Evolutionary conservation across 768 basidiomycete genomes (phyloP), one percentile per base, ranked within the genome.

Genomic region (Boletus fagicola): DNA sequence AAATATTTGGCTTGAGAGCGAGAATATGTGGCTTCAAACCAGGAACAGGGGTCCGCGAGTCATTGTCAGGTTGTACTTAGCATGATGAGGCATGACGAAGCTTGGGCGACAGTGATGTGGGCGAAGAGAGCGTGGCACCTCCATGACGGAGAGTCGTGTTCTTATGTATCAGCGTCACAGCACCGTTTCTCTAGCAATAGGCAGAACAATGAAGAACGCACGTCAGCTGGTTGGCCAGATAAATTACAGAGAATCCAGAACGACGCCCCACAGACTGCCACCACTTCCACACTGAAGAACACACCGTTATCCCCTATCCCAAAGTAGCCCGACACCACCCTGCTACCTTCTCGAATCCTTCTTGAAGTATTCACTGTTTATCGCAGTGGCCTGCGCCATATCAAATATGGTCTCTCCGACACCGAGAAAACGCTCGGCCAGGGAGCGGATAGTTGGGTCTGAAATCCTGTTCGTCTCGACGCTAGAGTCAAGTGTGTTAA

Each of bases 331-430:
- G 47, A 44, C 46, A 35, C 15, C 44, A 46, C 46, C 50, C 57
- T 35, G 56, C 61, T 70, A 72, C 51, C 72, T 76, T 72, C 65
- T 73, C 53, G 71, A 59, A 51, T 82, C 77, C 66, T 79, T 81
- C 77, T 82, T 87, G 78, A 90, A 98, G 68, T 90, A 97, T 10
- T 77, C 63, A 68, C 87, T 94, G 70, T 89, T 93, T 60, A 97
- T 90, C n/a, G 86, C 92, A 3, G 87, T 85, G 12, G 84, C 87
- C 65, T 94, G 88, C 36, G 88, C 76, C 72, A 94, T 81, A 68
- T 92, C 90, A 75, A 96, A 98, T 35, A 96, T 73, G 5, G 87
- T 85, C 74, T 98, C 96, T 51, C 96, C 96, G 26, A 94, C 77
- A 36, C 86, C 84, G 50, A 98, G 79, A 68, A 93, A 94, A 56